A percentile compares a stretch with the other conserved stretches of the same genome.
Evolutionary conservation across 768 basidiomycete genomes (phyloP).

Genomic region (Myochromella boudieri): DNA sequence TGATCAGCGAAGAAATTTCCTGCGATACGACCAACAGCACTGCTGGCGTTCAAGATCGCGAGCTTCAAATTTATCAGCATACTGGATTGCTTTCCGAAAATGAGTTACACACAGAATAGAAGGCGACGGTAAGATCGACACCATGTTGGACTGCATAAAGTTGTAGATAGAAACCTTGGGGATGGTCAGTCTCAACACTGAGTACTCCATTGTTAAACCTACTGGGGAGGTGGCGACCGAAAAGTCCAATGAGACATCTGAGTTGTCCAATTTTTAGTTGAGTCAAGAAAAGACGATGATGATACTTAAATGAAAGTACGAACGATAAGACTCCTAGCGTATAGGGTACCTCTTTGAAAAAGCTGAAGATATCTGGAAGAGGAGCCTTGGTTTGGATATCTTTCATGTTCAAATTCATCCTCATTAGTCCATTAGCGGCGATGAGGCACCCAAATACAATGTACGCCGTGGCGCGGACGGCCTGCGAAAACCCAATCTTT

Average conservation of each 20-base stretch:
- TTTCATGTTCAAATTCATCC: constrained; percentile 14
- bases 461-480: too few relatives aligned
- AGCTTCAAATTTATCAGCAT: constrained; percentile 21
- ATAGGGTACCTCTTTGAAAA: constrained; percentile 32
- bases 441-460: constrained; percentile 25
- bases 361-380: constrained; percentile 26
- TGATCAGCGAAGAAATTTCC: constrained; percentile 32
- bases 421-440: constrained; percentile 27
- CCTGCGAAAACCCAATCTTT: constrained; percentile 24
- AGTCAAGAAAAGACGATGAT: neutral
- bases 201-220: constrained; percentile 8
- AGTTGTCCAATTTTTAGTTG: neutral
- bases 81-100: neutral
- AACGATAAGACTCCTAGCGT: constrained; percentile 28
- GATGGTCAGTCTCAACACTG: neutral
- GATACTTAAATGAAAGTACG: constrained; percentile 2
- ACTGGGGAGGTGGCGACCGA: constrained; percentile 15
- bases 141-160: constrained; percentile 23
- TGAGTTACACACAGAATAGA: constrained; percentile 17
- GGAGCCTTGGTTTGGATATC: constrained; percentile 3
- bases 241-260: constrained; percentile 7
- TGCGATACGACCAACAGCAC: constrained; percentile 33
- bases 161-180: constrained; percentile 9
- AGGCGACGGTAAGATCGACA: constrained; percentile 12
- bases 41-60: constrained; percentile 33